Evolutionary conservation across 1,284 basidiomycete species (phyloP).

Genomic region (Inonotus obliquus): DNA sequence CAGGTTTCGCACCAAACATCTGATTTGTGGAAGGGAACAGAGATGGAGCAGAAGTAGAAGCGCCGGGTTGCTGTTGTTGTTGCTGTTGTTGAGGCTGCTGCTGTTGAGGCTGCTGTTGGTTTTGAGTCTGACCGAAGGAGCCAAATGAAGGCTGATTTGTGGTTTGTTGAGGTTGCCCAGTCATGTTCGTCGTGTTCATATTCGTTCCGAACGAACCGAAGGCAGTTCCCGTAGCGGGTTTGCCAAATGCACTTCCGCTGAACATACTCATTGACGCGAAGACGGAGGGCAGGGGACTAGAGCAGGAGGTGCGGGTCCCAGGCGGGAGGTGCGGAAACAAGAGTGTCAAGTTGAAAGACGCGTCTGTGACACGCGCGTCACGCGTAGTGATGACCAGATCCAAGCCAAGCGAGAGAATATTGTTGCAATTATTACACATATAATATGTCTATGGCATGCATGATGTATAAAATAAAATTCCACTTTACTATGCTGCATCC

Average conservation of each 20-base stretch:
- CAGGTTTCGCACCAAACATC: constrained; percentile 18
- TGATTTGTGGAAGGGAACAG: constrained; percentile 12
- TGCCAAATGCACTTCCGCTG: constrained; percentile 11
- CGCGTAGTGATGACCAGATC: too few relatives aligned
- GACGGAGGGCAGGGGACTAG: neutral
- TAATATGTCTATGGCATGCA: too few relatives aligned
- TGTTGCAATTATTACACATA: too few relatives aligned
- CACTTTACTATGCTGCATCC: neutral
- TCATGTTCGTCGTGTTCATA: neutral
- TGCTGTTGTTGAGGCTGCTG: neutral
- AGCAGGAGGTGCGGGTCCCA: too few relatives aligned
- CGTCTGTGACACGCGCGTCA: neutral
- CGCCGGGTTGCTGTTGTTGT: constrained; percentile 3
- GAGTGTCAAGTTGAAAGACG: neutral
- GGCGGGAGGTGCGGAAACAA: neutral
- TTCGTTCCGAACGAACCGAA: constrained; percentile 16
- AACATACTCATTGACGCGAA: constrained; percentile 10
- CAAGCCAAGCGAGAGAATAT: too few relatives aligned
- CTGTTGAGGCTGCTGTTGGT: constrained; percentile 7
- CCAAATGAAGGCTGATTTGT: constrained; percentile 5
- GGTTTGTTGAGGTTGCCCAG: neutral
- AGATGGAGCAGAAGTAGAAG: neutral
- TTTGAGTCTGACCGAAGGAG: constrained; percentile 14
- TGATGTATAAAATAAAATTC: neutral
- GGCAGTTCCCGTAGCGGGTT: neutral